Conservation (phyloP, 1,139 yeast species). For the Sugiyamaella grinbergsii region DNA sequence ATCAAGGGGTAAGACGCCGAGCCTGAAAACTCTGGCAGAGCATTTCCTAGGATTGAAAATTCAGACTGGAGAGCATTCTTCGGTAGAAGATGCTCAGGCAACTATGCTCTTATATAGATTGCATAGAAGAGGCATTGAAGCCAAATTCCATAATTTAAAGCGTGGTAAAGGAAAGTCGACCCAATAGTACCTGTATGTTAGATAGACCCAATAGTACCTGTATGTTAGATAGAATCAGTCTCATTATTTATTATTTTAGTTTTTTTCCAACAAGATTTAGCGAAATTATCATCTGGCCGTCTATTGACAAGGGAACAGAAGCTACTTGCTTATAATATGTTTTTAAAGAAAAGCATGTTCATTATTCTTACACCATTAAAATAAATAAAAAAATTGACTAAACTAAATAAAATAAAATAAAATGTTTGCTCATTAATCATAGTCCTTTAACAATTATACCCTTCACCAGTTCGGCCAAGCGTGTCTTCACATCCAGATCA, state of each 20-base stretch:
- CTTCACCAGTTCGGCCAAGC: slow-evolving; percentile 12
- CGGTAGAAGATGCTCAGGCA: slow-evolving; percentile 88
- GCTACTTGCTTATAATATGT: too few species aligned
- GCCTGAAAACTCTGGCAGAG: slow-evolving; percentile 64
- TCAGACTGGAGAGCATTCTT: slow-evolving; percentile 77
- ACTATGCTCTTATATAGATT: slow-evolving; percentile 76
- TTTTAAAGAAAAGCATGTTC: slow-evolving; percentile 3
- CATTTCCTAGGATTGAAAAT: slow-evolving; percentile 62
- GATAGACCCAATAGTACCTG: not conserved
- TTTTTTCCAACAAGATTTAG: not conserved
- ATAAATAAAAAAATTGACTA: slow-evolving; percentile 18
- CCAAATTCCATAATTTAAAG: slow-evolving; percentile 21
- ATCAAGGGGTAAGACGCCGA: slow-evolving; percentile 69
- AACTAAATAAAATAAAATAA: not conserved
- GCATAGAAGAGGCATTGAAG: slow-evolving; percentile 45
- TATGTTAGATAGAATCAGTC: slow-evolving; percentile 57
- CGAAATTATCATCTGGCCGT: too few species aligned
- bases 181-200: not conserved
- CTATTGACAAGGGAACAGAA: too few species aligned
- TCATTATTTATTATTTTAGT: slow-evolving; percentile 5
- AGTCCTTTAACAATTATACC: slow-evolving; percentile 10
- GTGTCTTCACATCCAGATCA: slow-evolving; percentile 11
- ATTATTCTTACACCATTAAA: slow-evolving; percentile 7
- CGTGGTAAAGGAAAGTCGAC: slow-evolving; percentile 4
- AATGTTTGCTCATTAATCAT: slow-evolving; percentile 1